A percentile compares a stretch with the other conserved stretches of the same genome.
Evolutionary conservation across 2,329 filamentous ascomycete species (phyloP).

Genomic region (Xylariaceae sp.): DNA sequence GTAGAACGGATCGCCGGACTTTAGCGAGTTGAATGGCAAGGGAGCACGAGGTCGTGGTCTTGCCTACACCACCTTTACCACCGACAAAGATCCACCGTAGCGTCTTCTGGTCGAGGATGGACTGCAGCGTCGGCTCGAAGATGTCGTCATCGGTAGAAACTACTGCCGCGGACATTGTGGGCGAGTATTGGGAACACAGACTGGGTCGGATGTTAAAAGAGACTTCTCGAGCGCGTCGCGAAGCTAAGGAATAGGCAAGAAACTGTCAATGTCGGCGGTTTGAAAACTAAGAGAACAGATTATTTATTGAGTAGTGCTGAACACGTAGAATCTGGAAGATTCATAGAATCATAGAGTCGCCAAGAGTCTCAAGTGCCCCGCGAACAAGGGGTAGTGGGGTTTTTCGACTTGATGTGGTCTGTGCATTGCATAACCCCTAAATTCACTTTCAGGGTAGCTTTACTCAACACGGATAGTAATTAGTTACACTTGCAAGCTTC

Average conservation of each 20-base stretch:
- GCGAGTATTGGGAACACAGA: too few relatives aligned
- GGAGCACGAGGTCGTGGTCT: conserved; percentile 99
- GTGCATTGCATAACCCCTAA: too few relatives aligned
- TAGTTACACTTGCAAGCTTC: too few relatives aligned
- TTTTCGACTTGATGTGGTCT: too few relatives aligned
- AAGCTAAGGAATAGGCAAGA: too few relatives aligned
- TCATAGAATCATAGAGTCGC: conserved; percentile 19
- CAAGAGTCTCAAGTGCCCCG: conserved; percentile 19
- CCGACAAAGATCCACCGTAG: conserved; percentile 99
- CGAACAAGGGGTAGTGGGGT: background rate
- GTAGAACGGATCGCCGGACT: conserved; percentile 91
- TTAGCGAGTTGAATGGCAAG: conserved; percentile 97
- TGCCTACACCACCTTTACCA: conserved; percentile 97
- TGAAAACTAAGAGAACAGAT: too few relatives aligned
- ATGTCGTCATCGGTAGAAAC: conserved; percentile 71
- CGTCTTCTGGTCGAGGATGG: conserved; percentile 91
- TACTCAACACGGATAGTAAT: too few relatives aligned
- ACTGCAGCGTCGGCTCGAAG: conserved; percentile 91
- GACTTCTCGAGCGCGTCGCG: too few relatives aligned
- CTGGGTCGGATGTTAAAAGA: too few relatives aligned
- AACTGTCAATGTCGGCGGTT: too few relatives aligned
- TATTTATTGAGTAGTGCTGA: background rate
- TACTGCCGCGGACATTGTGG: conserved; percentile 48
- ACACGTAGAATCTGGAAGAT: conserved; percentile 13
- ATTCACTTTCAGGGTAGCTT: too few relatives aligned